Percentiles rank a stretch among this genome's conserved stretches.
These are phyloP conservation scores for Nyctanthes arbortristis DNA, from an alignment of 257 asterid genomes.

Conservation along the genomic window DNA sequence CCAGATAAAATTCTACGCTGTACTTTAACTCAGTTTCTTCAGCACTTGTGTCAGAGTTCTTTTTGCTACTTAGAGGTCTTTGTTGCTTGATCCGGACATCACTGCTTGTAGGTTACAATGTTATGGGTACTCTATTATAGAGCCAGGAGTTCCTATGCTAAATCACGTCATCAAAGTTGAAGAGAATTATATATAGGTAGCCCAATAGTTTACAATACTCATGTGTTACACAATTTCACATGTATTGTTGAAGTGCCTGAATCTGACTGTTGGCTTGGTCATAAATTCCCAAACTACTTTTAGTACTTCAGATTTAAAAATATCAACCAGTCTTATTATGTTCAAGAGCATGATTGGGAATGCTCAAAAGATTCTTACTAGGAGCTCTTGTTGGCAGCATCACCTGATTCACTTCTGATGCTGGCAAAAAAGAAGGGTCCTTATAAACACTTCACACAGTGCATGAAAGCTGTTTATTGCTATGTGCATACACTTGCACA, in stretches of 20 bases:
- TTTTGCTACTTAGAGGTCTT: no score
- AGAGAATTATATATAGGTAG: no score
- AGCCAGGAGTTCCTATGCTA: no score
- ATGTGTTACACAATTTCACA: not conserved
- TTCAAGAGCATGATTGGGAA: constrained; percentile 2
- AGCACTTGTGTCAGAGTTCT: not conserved
- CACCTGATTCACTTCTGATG: no score
- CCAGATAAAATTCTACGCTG: no score
- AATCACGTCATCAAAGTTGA: no score
- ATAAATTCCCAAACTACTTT: constrained; percentile 14
- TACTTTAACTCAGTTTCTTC: not conserved
- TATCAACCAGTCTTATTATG: constrained; percentile 2
- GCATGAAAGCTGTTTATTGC: not conserved
- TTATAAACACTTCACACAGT: not conserved
- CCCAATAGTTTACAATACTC: not conserved
- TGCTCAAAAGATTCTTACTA: no score
- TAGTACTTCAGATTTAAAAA: not conserved
- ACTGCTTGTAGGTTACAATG: no score
- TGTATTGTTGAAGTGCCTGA: not conserved
- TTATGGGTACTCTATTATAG: no score
- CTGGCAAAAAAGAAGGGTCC: no score
- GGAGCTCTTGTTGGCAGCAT: no score
- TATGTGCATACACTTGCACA: not conserved
- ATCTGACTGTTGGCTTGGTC: constrained; percentile 15
- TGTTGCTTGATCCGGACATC: no score